Base-by-base conservation (phyloP, 176 grass and related monocot species). In the Phoenix roebelenii region DNA sequence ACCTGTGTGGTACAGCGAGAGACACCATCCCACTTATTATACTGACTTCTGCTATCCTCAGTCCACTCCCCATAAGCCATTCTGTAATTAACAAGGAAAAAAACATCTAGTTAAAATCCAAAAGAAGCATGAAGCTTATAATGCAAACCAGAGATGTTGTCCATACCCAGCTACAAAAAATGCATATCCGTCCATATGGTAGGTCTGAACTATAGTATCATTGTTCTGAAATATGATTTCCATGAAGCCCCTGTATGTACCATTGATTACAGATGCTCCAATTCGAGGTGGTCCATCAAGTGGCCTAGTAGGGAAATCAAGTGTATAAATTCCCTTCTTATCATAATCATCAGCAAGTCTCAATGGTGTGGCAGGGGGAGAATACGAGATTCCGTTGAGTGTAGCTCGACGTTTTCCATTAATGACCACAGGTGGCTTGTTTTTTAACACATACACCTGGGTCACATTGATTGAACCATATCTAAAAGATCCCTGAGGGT, bases 221-320 rank as follows among this genome's bases (percentile, higher is more conserved):
- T 97, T 91, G 74, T 97, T 97, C 76, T 97, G 93, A 67, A 97
- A 97, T 75, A 97, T 64, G 18, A 97, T 82, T 72, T 97, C 93
- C 69, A 91, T 76, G 76, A 97, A 97, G 44, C 89, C 78, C 84
- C 64, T 91, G 57, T 88, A 97, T 57, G 87, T 76, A 7, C 58
- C 80, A 55, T 97, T 91, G 59, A 97, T 97, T 57, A 97, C 22
- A 71, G 87, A 92, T 52, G 78, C 20, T 65, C 63, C 26, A n/a
- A 92, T 69, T 23, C 29, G 69, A 4, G 84, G 84, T 1, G 81
- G 50, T 23, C 77, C 67, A 29, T 78, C 70, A 57, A 60, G 82
- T 26, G 93, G 93, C 66, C 69, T 82, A 53, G 69, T 85, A 16
- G 93, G 93, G 59, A 97, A 97, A 60, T 97, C 84, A 10, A 84